Evolutionary conservation across 257 asterid genomes (phyloP).

Genomic region (Solanum infundibuliforme): DNA sequence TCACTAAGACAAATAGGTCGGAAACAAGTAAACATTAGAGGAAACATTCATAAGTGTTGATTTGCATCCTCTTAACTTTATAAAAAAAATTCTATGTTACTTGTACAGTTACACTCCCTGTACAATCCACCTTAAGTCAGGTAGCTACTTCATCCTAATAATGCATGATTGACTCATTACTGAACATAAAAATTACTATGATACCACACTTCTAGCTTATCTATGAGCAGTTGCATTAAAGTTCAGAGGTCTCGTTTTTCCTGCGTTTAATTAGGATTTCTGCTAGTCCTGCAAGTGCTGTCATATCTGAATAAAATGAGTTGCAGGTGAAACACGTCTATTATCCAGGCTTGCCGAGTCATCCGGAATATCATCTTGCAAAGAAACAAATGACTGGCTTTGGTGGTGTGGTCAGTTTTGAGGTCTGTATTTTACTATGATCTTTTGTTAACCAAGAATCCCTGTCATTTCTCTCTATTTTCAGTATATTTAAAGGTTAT

Average conservation of each 20-base stretch:
- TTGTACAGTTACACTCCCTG: neutral
- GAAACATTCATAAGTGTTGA: neutral
- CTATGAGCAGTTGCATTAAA: neutral
- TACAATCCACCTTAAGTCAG: neutral
- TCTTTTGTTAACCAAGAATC: neutral
- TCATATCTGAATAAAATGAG: neutral
- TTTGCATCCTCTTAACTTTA: neutral
- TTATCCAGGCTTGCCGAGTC: conserved; percentile 88
- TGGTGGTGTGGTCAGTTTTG: conserved; percentile 96
- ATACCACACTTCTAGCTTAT: neutral
- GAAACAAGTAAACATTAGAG: neutral
- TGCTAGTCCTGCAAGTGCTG: neutral
- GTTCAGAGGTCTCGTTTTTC: neutral
- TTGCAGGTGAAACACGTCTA: conserved; percentile 69
- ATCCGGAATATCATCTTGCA: conserved; percentile 77
- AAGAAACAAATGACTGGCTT: conserved; percentile 89
- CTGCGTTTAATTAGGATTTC: neutral
- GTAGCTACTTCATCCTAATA: neutral
- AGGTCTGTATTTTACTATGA: conserved; percentile 40
- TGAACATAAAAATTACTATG: neutral
- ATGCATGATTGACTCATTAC: neutral
- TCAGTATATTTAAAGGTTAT: neutral
- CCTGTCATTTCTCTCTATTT: neutral
- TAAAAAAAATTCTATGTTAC: neutral
- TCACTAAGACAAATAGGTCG: neutral